A percentile compares a stretch with the other conserved stretches of the same genome.
These are phyloP conservation scores for Trichoderma asperellum DNA, from an alignment of 2,329 filamentous ascomycete species.

Conservation along the genomic window DNA sequence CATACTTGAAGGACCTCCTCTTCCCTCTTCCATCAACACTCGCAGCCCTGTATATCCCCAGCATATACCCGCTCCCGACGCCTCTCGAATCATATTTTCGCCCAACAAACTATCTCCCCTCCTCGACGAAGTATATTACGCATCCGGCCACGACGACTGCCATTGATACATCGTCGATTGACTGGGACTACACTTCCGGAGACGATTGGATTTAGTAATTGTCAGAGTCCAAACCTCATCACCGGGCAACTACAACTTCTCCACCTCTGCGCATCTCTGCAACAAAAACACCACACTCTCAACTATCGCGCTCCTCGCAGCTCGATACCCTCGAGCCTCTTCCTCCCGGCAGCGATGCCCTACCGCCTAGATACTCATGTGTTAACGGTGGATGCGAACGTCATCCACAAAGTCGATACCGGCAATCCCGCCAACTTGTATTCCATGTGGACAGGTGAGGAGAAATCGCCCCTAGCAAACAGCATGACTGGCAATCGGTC, in stretches of 20 bases:
- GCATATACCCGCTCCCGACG: conserved; percentile 18
- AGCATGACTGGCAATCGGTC: not conserved
- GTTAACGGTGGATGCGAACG: conserved; percentile 85
- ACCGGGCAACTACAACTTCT: not conserved
- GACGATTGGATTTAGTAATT: conserved; percentile 28
- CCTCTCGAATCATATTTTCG: conserved; percentile 4
- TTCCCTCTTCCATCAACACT: not conserved
- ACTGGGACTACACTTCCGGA: conserved; percentile 26
- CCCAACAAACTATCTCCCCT: not conserved
- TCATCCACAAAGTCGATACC: conserved; percentile 94
- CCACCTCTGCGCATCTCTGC: not conserved
- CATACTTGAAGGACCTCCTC: conserved; percentile 14
- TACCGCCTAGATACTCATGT: conserved; percentile 81
- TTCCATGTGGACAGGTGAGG: conserved; percentile 94
- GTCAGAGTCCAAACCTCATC: conserved; percentile 20
- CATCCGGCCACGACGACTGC: conserved; percentile 6
- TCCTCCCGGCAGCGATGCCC: conserved; percentile 66
- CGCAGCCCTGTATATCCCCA: not conserved
- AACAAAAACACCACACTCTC: conserved; percentile 22
- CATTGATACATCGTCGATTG: conserved; percentile 25
- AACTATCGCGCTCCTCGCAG: conserved; percentile 33
- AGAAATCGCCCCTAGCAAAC: not conserved
- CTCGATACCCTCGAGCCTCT: conserved; percentile 45
- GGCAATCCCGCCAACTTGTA: conserved; percentile 90
- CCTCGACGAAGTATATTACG: conserved; percentile 19